Evolutionary conservation across 495 filamentous ascomycete species (phyloP).

Genomic region (Tuber indicum): DNA sequence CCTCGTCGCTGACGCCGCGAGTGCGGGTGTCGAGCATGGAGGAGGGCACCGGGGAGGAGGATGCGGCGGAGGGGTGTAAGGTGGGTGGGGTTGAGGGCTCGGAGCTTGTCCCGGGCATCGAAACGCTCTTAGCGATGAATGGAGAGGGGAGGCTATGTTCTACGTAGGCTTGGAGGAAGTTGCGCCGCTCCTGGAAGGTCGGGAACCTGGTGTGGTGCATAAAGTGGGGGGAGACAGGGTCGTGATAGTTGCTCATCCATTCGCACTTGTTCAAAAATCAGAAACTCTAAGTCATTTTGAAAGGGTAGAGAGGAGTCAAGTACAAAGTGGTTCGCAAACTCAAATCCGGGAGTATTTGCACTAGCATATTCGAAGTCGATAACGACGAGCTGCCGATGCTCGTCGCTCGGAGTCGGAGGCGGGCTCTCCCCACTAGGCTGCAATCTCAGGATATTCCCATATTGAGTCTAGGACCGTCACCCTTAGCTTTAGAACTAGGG

Average conservation of each 20-base stretch:
- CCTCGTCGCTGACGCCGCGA: slow-evolving; percentile 52
- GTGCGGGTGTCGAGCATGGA: slow-evolving; percentile 67
- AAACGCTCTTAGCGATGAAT: slow-evolving; percentile 1
- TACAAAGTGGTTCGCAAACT: slow-evolving; percentile 97
- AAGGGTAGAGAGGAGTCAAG: slow-evolving; percentile 32
- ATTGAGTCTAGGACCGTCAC: slow-evolving; percentile 67
- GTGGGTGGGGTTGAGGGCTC: slow-evolving; percentile 1
- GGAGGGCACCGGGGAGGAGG: slow-evolving; percentile 24
- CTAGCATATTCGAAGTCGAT: slow-evolving; percentile 99
- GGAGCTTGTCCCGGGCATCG: background rate
- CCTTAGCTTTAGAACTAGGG: background rate
- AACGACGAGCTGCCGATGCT: slow-evolving; percentile 90
- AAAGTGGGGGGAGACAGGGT: slow-evolving; percentile 55
- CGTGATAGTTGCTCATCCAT: slow-evolving; percentile 97
- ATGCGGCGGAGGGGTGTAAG: background rate
- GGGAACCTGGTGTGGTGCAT: slow-evolving; percentile 68
- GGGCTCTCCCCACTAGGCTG: slow-evolving; percentile 78
- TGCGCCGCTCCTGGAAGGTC: slow-evolving; percentile 68
- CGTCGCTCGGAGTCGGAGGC: slow-evolving; percentile 75
- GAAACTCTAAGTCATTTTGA: background rate
- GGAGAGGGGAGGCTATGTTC: slow-evolving; percentile 53
- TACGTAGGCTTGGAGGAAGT: slow-evolving; percentile 81
- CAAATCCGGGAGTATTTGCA: slow-evolving; percentile 76
- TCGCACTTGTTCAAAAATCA: slow-evolving; percentile 49
- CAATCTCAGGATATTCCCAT: slow-evolving; percentile 93